Evolutionary conservation across 1,284 basidiomycete species (phyloP).

Genomic region (Amylostereum chailletii): DNA sequence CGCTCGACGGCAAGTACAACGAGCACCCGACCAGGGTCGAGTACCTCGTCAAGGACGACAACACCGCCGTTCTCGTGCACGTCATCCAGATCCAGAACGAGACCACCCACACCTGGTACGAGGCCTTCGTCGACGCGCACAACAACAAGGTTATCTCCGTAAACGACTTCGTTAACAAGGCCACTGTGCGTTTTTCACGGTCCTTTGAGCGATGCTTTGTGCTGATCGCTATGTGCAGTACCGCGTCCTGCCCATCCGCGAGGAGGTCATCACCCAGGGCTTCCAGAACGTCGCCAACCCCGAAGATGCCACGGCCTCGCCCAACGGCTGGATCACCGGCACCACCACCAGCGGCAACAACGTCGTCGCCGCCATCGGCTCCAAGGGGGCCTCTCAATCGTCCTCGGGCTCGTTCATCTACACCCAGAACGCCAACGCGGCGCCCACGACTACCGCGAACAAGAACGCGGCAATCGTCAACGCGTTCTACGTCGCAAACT

Average conservation of each 20-base stretch:
- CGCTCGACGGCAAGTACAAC: slow-evolving; percentile 33
- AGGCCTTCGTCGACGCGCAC: slow-evolving; percentile 56
- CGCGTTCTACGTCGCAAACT: slow-evolving; percentile 43
- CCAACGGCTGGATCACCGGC: slow-evolving; percentile 40
- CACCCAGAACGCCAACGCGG: slow-evolving; percentile 16
- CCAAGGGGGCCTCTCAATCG: slow-evolving; percentile 19
- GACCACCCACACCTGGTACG: slow-evolving; percentile 45
- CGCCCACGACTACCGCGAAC: slow-evolving; percentile 25
- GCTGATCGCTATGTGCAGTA: slow-evolving; percentile 22
- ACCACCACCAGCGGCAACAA: slow-evolving; percentile 32
- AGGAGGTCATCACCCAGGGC: slow-evolving; percentile 29
- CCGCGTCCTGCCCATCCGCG: slow-evolving; percentile 32
- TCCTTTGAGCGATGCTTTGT: slow-evolving; percentile 6
- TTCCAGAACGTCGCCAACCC: slow-evolving; percentile 33
- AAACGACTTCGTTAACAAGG: slow-evolving; percentile 43
- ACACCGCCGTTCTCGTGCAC: slow-evolving; percentile 40
- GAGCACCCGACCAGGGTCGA: slow-evolving; percentile 33
- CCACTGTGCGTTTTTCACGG: slow-evolving; percentile 25
- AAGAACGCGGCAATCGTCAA: slow-evolving; percentile 30
- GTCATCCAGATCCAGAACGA: slow-evolving; percentile 51
- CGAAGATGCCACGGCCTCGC: slow-evolving; percentile 30
- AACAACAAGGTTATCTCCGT: slow-evolving; percentile 44
- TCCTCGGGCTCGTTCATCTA: slow-evolving; percentile 30
- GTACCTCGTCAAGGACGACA: slow-evolving; percentile 36
- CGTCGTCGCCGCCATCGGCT: slow-evolving; percentile 27